Percentiles rank a stretch among this genome's conserved stretches.
phyloP scores from a whole-genome alignment of 2,329 filamentous ascomycete species.

The Verticillium klebahnii region DNA sequence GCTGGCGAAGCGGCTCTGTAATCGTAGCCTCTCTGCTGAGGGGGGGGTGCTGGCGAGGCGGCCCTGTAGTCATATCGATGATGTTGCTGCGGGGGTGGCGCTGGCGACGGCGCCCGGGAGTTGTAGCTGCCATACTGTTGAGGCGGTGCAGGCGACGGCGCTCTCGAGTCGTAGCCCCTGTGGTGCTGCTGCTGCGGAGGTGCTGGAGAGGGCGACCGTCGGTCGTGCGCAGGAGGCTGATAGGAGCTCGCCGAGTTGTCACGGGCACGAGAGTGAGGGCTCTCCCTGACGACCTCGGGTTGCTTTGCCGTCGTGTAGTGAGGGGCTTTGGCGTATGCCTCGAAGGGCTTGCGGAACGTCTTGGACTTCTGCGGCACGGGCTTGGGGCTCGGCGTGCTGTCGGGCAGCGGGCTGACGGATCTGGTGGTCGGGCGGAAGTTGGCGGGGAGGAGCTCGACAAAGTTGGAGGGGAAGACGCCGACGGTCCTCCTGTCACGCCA shows the following conservation, averaged over 20 bases:
- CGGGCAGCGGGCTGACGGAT: constrained; percentile 56
- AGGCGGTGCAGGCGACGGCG: constrained; percentile 18
- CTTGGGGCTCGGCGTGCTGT: constrained; percentile 47
- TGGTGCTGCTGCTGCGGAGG: constrained; percentile 4
- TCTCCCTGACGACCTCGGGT: constrained; percentile 50
- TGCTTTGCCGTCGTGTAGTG: constrained; percentile 62
- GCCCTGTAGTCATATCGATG: constrained; percentile 16
- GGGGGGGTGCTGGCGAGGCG: constrained; percentile 31
- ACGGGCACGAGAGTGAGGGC: constrained; percentile 27
- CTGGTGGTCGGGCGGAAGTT: constrained; percentile 73
- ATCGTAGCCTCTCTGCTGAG: constrained; percentile 14
- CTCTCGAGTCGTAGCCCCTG: constrained; percentile 23
- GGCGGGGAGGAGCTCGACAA: constrained; percentile 84
- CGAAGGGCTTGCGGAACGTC: constrained; percentile 62
- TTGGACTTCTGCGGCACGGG: constrained; percentile 55
- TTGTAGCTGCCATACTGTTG: not conserved
- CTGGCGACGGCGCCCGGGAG: constrained; percentile 20
- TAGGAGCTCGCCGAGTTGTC: constrained; percentile 38
- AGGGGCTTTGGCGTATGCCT: constrained; percentile 62
- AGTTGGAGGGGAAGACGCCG: constrained; percentile 94
- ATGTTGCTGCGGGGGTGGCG: constrained; percentile 15
- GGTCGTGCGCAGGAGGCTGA: constrained; percentile 7
- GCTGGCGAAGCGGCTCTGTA: constrained; percentile 12
- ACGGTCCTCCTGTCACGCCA: constrained; percentile 86
- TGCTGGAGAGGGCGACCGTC: constrained; percentile 10